Base-by-base conservation (phyloP, 345 rosid species). In the Pistacia integerrima region DNA sequence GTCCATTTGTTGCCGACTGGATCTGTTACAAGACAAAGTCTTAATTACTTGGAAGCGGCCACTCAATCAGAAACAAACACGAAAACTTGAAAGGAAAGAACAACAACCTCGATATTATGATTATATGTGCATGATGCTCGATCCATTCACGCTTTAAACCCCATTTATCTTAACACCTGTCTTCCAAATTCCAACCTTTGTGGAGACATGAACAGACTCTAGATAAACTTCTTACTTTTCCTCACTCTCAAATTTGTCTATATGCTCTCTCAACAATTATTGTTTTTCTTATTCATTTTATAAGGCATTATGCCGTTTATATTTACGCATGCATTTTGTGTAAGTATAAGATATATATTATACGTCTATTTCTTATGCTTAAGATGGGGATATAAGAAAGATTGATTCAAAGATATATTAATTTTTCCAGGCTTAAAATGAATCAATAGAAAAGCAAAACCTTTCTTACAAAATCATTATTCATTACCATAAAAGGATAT, bases 1-100 rank as follows among this genome's bases (percentile, higher is more conserved):
- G 70, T 46, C 55, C 28, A 36, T 22, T 67, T 67, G 55, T 67
- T 67, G 70, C 70, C 70, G 70, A 67, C 56, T 67, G 11, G 16
- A 38, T 38, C 41, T 25, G 33, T 20, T n/a, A 28, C 46, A 64
- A 41, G 5, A 16, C 11, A 9, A 66, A 48, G 33, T 30, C 18
- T 11, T 10, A 38, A 30, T 14, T 14, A 36, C 64, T 22, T 20
- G 1, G 25, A 63, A n/a, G 54, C 18, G 69, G 69, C 54, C 18
- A 11, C 69, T 3, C 22, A 22, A 22, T 0, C 64, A 65, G 20
- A 28, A 11, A 14, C 5, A 1, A 17, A 11, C 60, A 67, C 8
- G 70, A 33, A 66, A 41, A 20, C 55, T 46, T 66, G 70, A 66
- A 41, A 22, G 17, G 70, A 66, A 44, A 46, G 2, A 44, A 6